These are phyloP conservation scores for Penicillium sp. DNA, from an alignment of 2,329 filamentous ascomycete genomes.

Conservation along the genomic window DNA sequence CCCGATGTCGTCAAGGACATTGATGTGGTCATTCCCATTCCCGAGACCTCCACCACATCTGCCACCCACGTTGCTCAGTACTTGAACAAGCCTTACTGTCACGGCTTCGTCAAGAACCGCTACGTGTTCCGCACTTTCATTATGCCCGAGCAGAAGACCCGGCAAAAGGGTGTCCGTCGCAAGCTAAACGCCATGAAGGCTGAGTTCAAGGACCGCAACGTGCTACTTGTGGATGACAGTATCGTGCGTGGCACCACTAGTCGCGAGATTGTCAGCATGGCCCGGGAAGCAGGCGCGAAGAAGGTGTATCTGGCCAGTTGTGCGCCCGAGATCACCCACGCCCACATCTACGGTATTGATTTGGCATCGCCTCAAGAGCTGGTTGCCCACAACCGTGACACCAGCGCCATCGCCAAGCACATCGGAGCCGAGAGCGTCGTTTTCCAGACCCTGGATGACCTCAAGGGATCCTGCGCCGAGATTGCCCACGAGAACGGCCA, in stretches of 20 bases:
- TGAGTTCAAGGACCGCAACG: slow-evolving; percentile 77
- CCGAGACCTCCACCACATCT: slow-evolving; percentile 78
- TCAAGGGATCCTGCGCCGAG: slow-evolving; percentile 76
- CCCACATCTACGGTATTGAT: slow-evolving; percentile 84
- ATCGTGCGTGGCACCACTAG: slow-evolving; percentile 85
- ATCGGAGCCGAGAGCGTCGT: slow-evolving; percentile 76
- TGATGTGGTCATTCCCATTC: slow-evolving; percentile 77
- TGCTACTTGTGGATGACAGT: slow-evolving; percentile 84
- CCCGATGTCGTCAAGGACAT: slow-evolving; percentile 70
- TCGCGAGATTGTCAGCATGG: slow-evolving; percentile 78
- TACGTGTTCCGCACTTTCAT: slow-evolving; percentile 89
- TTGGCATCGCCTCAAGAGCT: slow-evolving; percentile 69
- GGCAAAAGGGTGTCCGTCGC: slow-evolving; percentile 81
- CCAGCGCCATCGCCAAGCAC: slow-evolving; percentile 60
- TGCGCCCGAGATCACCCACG: slow-evolving; percentile 76
- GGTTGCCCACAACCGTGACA: slow-evolving; percentile 66
- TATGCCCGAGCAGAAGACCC: slow-evolving; percentile 75
- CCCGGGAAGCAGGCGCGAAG: slow-evolving; percentile 74
- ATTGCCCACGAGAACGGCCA: slow-evolving; percentile 57
- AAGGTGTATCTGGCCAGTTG: slow-evolving; percentile 83
- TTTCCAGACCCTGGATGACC: slow-evolving; percentile 72
- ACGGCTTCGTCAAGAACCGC: slow-evolving; percentile 84
- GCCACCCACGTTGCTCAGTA: slow-evolving; percentile 73
- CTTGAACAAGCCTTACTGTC: slow-evolving; percentile 72
- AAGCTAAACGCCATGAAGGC: slow-evolving; percentile 85